Base-by-base conservation (phyloP, 2,329 filamentous ascomycete species). In the Claviceps capensis region DNA sequence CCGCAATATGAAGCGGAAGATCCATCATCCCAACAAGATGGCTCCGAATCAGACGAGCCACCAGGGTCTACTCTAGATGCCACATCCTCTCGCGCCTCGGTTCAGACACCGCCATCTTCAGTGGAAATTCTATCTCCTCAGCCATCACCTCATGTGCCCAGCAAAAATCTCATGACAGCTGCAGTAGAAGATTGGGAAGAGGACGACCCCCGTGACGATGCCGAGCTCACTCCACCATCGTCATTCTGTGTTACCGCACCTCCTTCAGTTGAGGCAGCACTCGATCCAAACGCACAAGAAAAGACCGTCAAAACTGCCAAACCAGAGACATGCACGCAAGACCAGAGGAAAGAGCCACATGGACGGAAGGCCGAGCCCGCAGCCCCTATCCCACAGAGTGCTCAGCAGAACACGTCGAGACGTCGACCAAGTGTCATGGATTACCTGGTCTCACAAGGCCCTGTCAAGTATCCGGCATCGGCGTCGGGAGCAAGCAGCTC, bases 371-470 rank as follows among this genome's bases (percentile, higher is more conserved):
- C 40, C 37, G 43, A 57, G 47, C 42, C 51, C 40, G 43, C 53
- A n/a, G 45, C 54, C 48, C 40, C 49, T 49, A 47, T 44, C 47
- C 51, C 36, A 17, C 38, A 49, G 22, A 46, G 19, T 36, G 44
- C 37, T 34, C 50, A 52, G 42, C 47, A 52, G 14, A 46, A 47
- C 16, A 38, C 47, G 13, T 47, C 54, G 4, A 56, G 49, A 2
- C 54, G 54, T 19, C 57, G 54, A 22, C 55, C 54, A 2, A 58
- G 55, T 46, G 56, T 55, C 4, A 47, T 60, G 49, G 56, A 58
- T 30, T 58, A 54, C 23, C 41, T 58, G 11, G 52, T 58, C n/a
- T 51, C 55, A 13, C 53, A 50, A 36, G 50, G 17, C 42, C 48
- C 50, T 23, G 38, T 40, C 37, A 54, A 52, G 11, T 55, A 52